Evolutionary conservation across 176 grass and related monocot genomes (phyloP), one percentile per base, ranked within the genome.

Genomic region (Oryza nivara): DNA sequence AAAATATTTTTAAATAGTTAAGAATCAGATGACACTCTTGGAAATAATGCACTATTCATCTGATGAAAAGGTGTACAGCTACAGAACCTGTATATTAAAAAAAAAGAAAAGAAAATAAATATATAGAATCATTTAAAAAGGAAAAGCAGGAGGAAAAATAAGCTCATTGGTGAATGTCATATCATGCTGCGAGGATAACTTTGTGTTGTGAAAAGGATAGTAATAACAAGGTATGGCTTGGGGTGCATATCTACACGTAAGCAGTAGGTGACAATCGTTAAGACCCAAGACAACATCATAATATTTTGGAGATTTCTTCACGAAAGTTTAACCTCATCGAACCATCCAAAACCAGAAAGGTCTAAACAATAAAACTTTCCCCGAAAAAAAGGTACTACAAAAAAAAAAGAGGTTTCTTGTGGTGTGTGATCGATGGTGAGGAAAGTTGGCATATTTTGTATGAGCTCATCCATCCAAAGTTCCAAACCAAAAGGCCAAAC

Each of bases 201-300:
- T 83, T 74, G 10, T 44, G 80, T 46, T 78, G 74, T 11, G 65
- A 77, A 82, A 90, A 82, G 47, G 79, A 83, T 74, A 70, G 16
- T 47, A 80, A 48, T 61, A 46, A 63, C 61, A 67, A 77, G 83
- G 56, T 44, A 77, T 71, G 54, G 44, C 45, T 67, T 56, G 22
- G 23, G 66, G 79, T 78, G 60, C 83, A 82, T 40, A 82, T 86
- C 73, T 86, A 86, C 88, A 90, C 79, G 79, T 83, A 86, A 69
- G 73, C 79, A 85, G 83, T 86, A 86, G 88, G 83, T 90, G 83
- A 60, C 79, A 82, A 68, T 74, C 84, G 84, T 74, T 83, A 79
- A 15, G 15, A 67, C 58, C 68, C 11, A 58, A 26, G 45, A 46
- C 73, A 66, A 52, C 83, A 78, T 68, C 79, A 73, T 28, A 30